Base-by-base conservation (phyloP, 495 filamentous ascomycete genomes). In the Penicillium canescens region DNA sequence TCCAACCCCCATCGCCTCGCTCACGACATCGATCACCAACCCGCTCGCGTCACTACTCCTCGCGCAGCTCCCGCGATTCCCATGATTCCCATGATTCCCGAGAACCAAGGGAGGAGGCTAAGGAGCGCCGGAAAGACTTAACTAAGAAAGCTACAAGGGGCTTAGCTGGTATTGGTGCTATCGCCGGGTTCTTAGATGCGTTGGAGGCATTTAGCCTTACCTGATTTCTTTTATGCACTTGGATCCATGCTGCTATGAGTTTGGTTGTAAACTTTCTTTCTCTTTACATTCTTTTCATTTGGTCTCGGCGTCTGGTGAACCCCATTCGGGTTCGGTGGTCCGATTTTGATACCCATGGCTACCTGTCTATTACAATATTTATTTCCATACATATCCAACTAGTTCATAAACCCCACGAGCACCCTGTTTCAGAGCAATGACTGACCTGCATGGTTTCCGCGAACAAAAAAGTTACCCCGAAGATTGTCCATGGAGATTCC, bases 161-260 rank as follows among this genome's bases (percentile, higher is more conserved):
- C 10, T 43, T 78, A 9, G 65, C 63, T 18, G 74, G 75, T 1
- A 71, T 71, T n/a, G 70, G 71, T 7, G 75, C 75, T 3, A 66
- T 76, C 31, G 75, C 69, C 4, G 75, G 72, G 12, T 69, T 78
- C 43, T 67, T 77, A 69, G 75, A 78, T 62, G 65, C 75, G 13
- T 54, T 78, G 16, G 67, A 72, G 43, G 74, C 73, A 3, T 65
- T 78, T 7, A 41, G 16, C 38, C 38, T 20, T 10, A 41, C 3
- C 11, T 20, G 9, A 41, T 7, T 9, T 38, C 12, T 10, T 38
- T 38, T 41, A 5, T 41, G 9, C 0, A 42, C 2, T 6, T 40
- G 13, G 4, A 10, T 23, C 39, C 18, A 1, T 40, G 24, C 7
- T 26, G 9, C 9, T 31, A 10, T 31, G 6, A 31, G 6, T 31